These are phyloP conservation scores for Marasmius tenuissimus DNA, from an alignment of 1,284 basidiomycete species.

Conservation along the genomic window DNA sequence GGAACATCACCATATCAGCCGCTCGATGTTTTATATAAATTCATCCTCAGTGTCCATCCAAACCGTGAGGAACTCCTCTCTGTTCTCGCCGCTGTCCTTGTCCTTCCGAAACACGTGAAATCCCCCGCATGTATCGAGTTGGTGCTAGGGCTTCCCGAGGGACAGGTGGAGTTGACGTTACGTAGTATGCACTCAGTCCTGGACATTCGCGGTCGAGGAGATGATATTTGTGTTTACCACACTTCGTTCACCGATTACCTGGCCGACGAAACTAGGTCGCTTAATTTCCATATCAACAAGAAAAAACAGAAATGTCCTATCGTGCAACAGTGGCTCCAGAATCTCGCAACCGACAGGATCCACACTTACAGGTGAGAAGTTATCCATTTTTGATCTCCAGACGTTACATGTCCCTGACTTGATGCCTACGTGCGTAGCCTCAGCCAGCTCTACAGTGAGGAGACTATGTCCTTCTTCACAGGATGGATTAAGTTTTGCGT, in stretches of 20 bases:
- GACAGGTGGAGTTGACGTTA: not conserved
- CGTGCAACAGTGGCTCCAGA: too few relatives aligned
- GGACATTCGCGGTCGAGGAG: not conserved
- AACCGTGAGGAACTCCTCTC: not conserved
- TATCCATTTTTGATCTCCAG: too few relatives aligned
- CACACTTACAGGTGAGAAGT: too few relatives aligned
- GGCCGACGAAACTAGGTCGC: too few relatives aligned
- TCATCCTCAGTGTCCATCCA: not conserved
- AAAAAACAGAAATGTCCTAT: too few relatives aligned
- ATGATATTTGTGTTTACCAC: not conserved
- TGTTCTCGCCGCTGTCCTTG: not conserved
- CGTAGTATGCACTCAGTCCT: not conserved
- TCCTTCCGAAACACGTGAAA: not conserved
- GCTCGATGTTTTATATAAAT: slow-evolving; percentile 21
- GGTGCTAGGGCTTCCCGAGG: not conserved
- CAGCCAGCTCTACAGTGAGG: too few relatives aligned
- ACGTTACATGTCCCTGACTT: too few relatives aligned
- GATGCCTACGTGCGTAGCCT: too few relatives aligned
- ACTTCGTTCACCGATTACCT: not conserved
- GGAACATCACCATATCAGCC: slow-evolving; percentile 15
- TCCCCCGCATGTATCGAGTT: not conserved
- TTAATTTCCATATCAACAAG: too few relatives aligned
- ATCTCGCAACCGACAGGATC: too few relatives aligned
- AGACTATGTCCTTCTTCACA: too few relatives aligned
- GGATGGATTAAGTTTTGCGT: too few relatives aligned